These are phyloP conservation scores for Beauveria australis DNA, from an alignment of 2,329 filamentous ascomycete species.

Conservation along the genomic window DNA sequence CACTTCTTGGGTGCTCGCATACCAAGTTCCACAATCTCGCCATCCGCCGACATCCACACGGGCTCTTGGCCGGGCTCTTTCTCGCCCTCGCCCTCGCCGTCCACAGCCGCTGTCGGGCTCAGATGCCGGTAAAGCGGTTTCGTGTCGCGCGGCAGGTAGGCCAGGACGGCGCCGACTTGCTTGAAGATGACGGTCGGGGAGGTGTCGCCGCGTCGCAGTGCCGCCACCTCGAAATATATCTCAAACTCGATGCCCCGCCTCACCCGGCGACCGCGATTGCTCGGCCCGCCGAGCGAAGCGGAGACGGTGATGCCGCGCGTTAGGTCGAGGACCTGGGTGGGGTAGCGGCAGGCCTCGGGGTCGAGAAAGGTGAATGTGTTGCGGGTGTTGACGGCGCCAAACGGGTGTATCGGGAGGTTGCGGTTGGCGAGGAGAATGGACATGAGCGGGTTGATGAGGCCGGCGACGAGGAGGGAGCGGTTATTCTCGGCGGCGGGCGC, in stretches of 20 bases:
- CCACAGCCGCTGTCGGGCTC: not conserved
- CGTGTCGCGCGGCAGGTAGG: conserved; percentile 5
- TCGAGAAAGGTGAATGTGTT: conserved; percentile 11
- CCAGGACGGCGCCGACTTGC: conserved; percentile 8
- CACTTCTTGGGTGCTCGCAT: conserved; percentile 9
- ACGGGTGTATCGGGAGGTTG: conserved; percentile 7
- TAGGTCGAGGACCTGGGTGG: conserved; percentile 4
- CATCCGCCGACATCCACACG: conserved; percentile 5
- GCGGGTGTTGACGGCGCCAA: conserved; percentile 11
- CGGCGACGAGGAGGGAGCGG: conserved; percentile 8
- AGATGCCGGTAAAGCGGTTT: conserved; percentile 5
- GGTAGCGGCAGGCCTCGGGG: conserved; percentile 8
- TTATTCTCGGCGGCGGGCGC: not conserved
- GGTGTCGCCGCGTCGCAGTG: conserved; percentile 4
- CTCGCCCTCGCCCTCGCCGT: not conserved
- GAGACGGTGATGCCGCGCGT: conserved; percentile 10
- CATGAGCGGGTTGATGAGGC: conserved; percentile 12
- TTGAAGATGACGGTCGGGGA: conserved; percentile 10
- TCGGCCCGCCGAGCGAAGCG: conserved; percentile 7
- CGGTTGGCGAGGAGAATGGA: conserved; percentile 12
- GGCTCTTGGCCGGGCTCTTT: not conserved
- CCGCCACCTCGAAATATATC: conserved; percentile 7
- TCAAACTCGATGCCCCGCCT: conserved; percentile 12
- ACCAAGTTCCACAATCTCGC: conserved; percentile 9
- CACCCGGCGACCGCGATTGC: conserved; percentile 5